Evolutionary conservation across 179 eudicot genomes (phyloP).

Genomic region (Beta macrorhiza): DNA sequence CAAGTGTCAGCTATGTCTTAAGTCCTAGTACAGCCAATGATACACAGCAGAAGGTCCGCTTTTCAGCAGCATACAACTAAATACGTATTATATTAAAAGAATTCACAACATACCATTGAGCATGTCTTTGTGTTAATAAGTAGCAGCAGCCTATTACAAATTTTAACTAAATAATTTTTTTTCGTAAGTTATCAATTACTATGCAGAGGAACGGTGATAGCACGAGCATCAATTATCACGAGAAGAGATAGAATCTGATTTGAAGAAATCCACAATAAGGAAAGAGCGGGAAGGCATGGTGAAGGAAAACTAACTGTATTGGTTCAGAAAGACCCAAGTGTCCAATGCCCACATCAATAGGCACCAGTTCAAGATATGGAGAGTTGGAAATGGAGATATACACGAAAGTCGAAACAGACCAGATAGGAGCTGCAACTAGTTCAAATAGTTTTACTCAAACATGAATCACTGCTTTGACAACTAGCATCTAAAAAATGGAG

Average conservation of each 20-base stretch:
- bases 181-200: background rate
- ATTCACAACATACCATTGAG: background rate
- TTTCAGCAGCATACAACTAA: background rate
- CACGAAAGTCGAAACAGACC: background rate
- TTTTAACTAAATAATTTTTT: background rate
- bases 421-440: background rate
- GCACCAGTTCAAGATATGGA: background rate
- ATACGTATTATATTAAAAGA: background rate
- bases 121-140: background rate
- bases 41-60: slow-evolving; percentile 3
- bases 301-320: background rate
- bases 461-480: no score
- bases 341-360: background rate
- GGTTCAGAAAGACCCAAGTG: background rate
- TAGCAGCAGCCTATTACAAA: background rate
- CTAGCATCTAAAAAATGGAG: no score
- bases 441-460: background rate
- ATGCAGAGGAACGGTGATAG: background rate
- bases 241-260: background rate
- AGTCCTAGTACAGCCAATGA: slow-evolving; percentile 8
- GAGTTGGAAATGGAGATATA: background rate
- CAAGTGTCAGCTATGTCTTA: slow-evolving; percentile 22
- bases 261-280: background rate
- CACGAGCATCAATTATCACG: background rate
- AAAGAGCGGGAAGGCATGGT: background rate